phyloP scores from a whole-genome alignment of 129 eudicot genomes.

The Chrysanthemum seticuspe region DNA sequence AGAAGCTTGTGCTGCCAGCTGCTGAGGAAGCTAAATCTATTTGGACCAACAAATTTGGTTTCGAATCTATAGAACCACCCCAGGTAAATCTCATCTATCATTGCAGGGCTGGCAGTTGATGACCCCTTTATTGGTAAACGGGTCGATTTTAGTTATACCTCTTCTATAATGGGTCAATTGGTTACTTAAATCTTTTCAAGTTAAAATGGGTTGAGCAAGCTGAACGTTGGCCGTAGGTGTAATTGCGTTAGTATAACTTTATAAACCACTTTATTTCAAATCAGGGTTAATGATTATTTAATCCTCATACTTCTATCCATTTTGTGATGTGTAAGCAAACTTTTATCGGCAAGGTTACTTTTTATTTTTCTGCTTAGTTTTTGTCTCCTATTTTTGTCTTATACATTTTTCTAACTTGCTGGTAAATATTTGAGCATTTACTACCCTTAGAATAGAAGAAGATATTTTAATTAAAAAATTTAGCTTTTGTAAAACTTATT shows the following conservation, averaged over 20 bases:
- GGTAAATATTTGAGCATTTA: no score
- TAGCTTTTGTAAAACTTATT: background rate
- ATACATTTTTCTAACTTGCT: no score
- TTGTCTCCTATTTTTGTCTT: no score
- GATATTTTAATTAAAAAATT: no score
- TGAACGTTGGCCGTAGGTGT: background rate
- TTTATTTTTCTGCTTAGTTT: no score
- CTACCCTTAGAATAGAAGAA: no score
- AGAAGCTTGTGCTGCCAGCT: slow-evolving; percentile 83
- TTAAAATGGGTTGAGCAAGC: background rate
- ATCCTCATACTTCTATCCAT: no score
- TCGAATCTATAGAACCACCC: slow-evolving; percentile 44
- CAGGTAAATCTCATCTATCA: slow-evolving; percentile 36
- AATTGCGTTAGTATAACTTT: background rate
- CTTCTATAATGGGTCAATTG: background rate
- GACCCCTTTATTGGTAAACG: background rate
- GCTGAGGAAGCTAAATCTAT: slow-evolving; percentile 85
- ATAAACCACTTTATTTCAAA: background rate
- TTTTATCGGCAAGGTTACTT: no score
- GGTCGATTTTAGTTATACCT: background rate
- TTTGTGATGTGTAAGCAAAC: no score
- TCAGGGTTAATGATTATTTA: background rate
- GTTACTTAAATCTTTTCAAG: background rate
- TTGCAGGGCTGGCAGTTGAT: background rate
- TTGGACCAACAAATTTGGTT: slow-evolving; percentile 84